Conservation (phyloP, 1,139 yeast species). For the Yamadazyma friedrichii region DNA sequence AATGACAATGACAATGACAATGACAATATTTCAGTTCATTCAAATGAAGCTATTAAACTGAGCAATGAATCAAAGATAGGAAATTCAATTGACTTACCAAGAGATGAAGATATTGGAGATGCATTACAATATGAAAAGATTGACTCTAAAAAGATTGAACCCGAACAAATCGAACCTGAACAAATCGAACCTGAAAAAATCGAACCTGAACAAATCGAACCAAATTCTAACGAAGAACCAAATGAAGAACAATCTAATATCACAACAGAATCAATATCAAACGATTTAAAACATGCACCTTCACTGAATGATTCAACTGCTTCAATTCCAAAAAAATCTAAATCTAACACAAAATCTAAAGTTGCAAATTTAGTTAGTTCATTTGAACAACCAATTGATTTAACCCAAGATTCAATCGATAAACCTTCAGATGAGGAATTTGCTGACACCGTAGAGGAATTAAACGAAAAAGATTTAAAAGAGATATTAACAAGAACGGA, state of each 20-base stretch:
- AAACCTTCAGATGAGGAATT: conserved; percentile 16
- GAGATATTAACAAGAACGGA: background rate
- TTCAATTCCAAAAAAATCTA: conserved; percentile 1
- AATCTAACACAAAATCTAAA: conserved; percentile 2
- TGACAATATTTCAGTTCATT: conserved; percentile 9
- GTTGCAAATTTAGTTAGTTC: conserved; percentile 7
- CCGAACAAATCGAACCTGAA: background rate
- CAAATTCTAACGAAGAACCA: background rate
- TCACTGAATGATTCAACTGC: background rate
- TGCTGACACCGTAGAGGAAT: conserved; percentile 11
- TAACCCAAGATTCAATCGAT: conserved; percentile 3
- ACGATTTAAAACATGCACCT: background rate
- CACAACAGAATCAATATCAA: conserved; percentile 4
- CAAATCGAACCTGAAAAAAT: conserved; percentile 3
- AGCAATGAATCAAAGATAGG: background rate
- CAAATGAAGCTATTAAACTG: conserved; percentile 13
- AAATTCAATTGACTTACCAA: background rate
- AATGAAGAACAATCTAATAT: background rate
- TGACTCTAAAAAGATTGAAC: no score
- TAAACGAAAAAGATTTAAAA: conserved; percentile 7
- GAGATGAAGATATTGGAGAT: background rate
- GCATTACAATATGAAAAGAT: background rate
- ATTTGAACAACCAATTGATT: conserved; percentile 9
- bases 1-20: background rate
- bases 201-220: conserved; percentile 1